Conservation (phyloP, 2,329 filamentous ascomycete genomes). For the Coleophoma eucalyptorum region DNA sequence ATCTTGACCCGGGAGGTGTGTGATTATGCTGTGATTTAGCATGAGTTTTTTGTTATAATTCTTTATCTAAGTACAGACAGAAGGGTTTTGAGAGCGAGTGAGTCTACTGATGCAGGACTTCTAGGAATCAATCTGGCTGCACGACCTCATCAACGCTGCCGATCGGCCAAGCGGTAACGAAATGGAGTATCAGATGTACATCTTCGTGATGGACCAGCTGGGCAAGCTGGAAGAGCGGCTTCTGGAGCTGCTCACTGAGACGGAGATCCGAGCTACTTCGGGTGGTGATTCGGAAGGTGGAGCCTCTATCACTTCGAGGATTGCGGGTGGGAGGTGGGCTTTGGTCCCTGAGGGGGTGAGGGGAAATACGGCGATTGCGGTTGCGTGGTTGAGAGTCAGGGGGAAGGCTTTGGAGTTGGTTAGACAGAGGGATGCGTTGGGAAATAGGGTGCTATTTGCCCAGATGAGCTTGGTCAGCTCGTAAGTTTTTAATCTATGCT, state of each 20-base stretch:
- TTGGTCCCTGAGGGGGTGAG: slow-evolving; percentile 33
- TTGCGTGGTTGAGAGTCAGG: slow-evolving; percentile 41
- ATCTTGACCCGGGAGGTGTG: too few relatives aligned
- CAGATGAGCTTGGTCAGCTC: slow-evolving; percentile 46
- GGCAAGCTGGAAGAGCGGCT: slow-evolving; percentile 38
- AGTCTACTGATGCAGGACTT: too few relatives aligned
- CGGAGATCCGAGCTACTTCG: slow-evolving; percentile 27
- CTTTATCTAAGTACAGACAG: background rate
- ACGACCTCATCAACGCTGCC: slow-evolving; percentile 34
- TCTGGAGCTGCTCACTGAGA: slow-evolving; percentile 40
- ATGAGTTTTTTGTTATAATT: background rate
- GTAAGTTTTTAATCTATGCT: slow-evolving; percentile 16
- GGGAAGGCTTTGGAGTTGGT: slow-evolving; percentile 41
- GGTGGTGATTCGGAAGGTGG: too few relatives aligned
- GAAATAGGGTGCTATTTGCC: slow-evolving; percentile 41
- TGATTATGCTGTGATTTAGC: too few relatives aligned
- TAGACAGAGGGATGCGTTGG: slow-evolving; percentile 40
- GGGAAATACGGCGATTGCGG: slow-evolving; percentile 35
- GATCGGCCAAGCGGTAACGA: slow-evolving; percentile 23
- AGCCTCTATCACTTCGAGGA: slow-evolving; percentile 7
- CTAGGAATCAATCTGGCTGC: slow-evolving; percentile 38
- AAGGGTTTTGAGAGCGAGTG: background rate
- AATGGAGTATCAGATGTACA: slow-evolving; percentile 42
- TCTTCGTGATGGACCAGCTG: slow-evolving; percentile 43
- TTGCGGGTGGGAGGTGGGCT: slow-evolving; percentile 28